These are phyloP conservation scores for Closterium sp. DNA, from an alignment of 139 green algal species.

Conservation along the genomic window DNA sequence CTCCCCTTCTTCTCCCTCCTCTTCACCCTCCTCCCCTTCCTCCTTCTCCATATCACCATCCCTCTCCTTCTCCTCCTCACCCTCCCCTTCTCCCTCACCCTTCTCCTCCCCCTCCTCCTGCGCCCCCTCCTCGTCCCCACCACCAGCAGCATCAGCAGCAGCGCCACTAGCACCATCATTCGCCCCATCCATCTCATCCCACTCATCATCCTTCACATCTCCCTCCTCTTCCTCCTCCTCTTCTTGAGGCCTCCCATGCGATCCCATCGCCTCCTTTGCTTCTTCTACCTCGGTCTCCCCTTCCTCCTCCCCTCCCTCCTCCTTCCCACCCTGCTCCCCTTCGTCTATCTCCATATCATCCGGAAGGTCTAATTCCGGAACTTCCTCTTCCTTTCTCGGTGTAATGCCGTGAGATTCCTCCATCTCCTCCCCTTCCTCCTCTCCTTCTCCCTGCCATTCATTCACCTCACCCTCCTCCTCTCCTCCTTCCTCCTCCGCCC, in stretches of 20 bases:
- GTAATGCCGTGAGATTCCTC: constrained; percentile 50
- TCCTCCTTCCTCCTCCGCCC: constrained; percentile 45
- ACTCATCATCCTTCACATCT: constrained; percentile 30
- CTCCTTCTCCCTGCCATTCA: neutral
- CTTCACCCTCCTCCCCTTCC: constrained; percentile 32
- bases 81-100: constrained; percentile 44
- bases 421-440: constrained; percentile 55
- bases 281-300: constrained; percentile 14
- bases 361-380: constrained; percentile 21
- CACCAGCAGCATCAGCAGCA: constrained; percentile 25
- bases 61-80: constrained; percentile 10
- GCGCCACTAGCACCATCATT: constrained; percentile 13
- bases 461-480: constrained; percentile 51
- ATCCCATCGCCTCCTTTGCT: constrained; percentile 11
- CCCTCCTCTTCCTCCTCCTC: constrained; percentile 30
- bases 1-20: constrained; percentile 34
- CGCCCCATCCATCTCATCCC: constrained; percentile 17
- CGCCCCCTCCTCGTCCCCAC: constrained; percentile 14
- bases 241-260: constrained; percentile 14
- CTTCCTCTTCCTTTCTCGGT: constrained; percentile 49
- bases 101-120: constrained; percentile 40
- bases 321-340: constrained; percentile 53
- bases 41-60: constrained; percentile 22
- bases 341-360: constrained; percentile 69
- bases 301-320: constrained; percentile 49